Conservation (phyloP, 2,329 filamentous ascomycete genomes). For the Colletotrichum musicola region DNA sequence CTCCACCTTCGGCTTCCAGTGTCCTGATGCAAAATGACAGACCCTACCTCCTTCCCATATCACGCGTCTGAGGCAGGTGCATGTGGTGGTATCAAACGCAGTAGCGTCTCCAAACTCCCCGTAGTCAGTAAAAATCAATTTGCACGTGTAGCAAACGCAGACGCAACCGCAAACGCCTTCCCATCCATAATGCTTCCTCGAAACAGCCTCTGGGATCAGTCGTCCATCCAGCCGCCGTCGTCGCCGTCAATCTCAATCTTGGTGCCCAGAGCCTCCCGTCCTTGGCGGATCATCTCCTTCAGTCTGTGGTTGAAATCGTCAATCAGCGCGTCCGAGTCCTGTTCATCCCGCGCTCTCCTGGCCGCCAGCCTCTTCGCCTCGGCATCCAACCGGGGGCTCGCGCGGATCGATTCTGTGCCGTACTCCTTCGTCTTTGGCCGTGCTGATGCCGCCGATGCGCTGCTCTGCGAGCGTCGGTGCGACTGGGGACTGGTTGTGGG, state of each 20-base stretch:
- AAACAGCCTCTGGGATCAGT: conserved; percentile 39
- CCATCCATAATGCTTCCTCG: neutral
- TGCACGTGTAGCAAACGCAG: conserved; percentile 9
- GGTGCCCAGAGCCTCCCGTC: conserved; percentile 85
- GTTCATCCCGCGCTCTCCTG: conserved; percentile 78
- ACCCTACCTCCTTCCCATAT: conserved; percentile 2
- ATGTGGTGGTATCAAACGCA: conserved; percentile 32
- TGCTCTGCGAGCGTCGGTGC: conserved; percentile 62
- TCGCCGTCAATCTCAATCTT: conserved; percentile 72
- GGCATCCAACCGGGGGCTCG: conserved; percentile 66
- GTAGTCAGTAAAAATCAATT: neutral
- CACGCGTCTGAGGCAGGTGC: conserved; percentile 1
- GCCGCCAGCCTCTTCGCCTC: conserved; percentile 82
- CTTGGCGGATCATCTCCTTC: conserved; percentile 89
- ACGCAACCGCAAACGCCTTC: conserved; percentile 18
- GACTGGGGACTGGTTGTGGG: conserved; percentile 40
- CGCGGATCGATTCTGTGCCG: conserved; percentile 43
- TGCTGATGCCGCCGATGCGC: conserved; percentile 56
- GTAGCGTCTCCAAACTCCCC: conserved; percentile 25
- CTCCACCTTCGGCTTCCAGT: no score
- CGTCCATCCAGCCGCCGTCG: conserved; percentile 57
- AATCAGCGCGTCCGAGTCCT: conserved; percentile 83
- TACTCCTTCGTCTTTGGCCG: conserved; percentile 43
- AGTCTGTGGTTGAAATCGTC: conserved; percentile 83
- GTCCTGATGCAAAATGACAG: neutral